Evolutionary conservation across 1,284 basidiomycete species (phyloP).

Genomic region (Malassezia caprae): DNA sequence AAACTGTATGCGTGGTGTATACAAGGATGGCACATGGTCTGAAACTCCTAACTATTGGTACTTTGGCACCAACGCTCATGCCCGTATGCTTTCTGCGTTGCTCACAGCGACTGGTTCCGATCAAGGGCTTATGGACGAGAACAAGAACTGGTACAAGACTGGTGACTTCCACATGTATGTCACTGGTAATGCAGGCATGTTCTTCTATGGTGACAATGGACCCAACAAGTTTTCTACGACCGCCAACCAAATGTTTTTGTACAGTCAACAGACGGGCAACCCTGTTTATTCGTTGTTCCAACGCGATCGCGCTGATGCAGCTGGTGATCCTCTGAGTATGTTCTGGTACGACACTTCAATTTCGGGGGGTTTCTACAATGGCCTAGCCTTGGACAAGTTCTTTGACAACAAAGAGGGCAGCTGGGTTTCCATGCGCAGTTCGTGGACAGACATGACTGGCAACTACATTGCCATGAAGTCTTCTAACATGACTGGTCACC

Average conservation of each 20-base stretch:
- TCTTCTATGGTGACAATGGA: constrained; percentile 85
- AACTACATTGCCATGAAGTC: constrained; percentile 80
- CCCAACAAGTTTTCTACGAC: constrained; percentile 77
- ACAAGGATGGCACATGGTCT: constrained; percentile 76
- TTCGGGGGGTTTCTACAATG: constrained; percentile 83
- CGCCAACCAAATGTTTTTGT: constrained; percentile 41
- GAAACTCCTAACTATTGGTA: constrained; percentile 72
- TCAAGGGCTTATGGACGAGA: constrained; percentile 59
- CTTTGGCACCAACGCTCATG: constrained; percentile 67
- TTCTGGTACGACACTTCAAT: constrained; percentile 88
- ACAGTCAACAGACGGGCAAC: constrained; percentile 30
- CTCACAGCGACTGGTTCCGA: constrained; percentile 74
- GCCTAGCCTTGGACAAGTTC: constrained; percentile 73
- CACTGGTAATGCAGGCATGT: constrained; percentile 71
- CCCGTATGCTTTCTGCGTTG: constrained; percentile 79
- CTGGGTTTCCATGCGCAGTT: constrained; percentile 81
- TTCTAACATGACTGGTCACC: constrained; percentile 60
- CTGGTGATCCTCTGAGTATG: constrained; percentile 81
- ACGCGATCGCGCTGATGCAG: constrained; percentile 72
- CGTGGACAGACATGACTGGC: constrained; percentile 79
- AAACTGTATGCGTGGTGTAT: constrained; percentile 62
- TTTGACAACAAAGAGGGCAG: constrained; percentile 54
- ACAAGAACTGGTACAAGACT: constrained; percentile 58
- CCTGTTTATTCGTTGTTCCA: constrained; percentile 78
- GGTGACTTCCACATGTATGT: constrained; percentile 85